Evolutionary conservation across 495 filamentous ascomycete genomes (phyloP).

Genomic region (Pseudotulostoma volvatum): DNA sequence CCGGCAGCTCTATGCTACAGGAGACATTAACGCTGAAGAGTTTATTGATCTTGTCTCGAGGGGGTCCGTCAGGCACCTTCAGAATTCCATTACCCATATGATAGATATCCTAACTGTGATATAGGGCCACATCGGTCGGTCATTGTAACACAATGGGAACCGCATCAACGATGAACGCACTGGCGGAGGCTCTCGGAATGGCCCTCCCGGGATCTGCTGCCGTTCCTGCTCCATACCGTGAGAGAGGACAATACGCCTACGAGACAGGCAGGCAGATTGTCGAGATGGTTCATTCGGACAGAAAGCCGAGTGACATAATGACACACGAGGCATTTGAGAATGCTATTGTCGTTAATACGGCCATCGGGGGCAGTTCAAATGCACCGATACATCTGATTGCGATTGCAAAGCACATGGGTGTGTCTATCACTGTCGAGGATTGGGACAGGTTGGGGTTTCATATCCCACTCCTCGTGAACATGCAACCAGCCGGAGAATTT

Average conservation of each 20-base stretch:
- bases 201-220: conserved; percentile 37
- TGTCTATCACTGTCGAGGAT: conserved; percentile 34
- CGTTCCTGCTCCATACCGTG: conserved; percentile 36
- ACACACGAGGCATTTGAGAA: conserved; percentile 40
- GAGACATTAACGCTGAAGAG: conserved; percentile 31
- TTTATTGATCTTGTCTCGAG: conserved; percentile 34
- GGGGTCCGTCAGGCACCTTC: conserved; percentile 17
- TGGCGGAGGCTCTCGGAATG: conserved; percentile 40
- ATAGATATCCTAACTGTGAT: conserved; percentile 3
- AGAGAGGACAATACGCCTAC: conserved; percentile 37
- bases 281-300: conserved; percentile 36
- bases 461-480: conserved; percentile 35
- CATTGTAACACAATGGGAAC: conserved; percentile 44
- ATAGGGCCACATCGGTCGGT: conserved; percentile 32
- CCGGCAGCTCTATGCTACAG: conserved; percentile 34
- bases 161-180: conserved; percentile 41
- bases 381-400: conserved; percentile 40
- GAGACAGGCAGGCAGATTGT: conserved; percentile 36
- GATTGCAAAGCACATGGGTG: conserved; percentile 37
- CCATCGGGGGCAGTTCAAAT: conserved; percentile 40
- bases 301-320: conserved; percentile 40
- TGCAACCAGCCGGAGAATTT: conserved; percentile 37
- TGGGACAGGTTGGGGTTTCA: conserved; percentile 35
- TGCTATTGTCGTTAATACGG: conserved; percentile 35
- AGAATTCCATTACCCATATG: background rate